A percentile compares a stretch with the other conserved stretches of the same genome.
These are phyloP conservation scores for Gastrolobium bilobum DNA, from an alignment of 306 rosid species.

Conservation along the genomic window DNA sequence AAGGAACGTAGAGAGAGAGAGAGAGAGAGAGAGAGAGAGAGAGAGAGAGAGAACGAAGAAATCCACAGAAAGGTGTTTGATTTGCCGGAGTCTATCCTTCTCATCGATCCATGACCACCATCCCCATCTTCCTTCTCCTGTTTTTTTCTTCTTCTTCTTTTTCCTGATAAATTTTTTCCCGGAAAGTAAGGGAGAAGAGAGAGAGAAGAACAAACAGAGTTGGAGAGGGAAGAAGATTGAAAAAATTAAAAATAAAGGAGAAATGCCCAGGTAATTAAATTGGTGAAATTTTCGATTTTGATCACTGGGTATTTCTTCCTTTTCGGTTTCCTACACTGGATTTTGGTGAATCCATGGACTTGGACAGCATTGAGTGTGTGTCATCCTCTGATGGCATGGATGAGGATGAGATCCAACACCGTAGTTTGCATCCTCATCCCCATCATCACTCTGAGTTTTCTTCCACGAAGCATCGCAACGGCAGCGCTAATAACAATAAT, in stretches of 20 bases:
- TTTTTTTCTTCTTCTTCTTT: slow-evolving; percentile 30
- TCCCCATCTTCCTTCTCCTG: slow-evolving; percentile 44
- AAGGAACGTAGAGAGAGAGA: slow-evolving; percentile 41
- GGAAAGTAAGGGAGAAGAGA: neutral
- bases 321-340: slow-evolving; percentile 18
- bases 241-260: neutral
- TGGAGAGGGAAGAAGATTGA: slow-evolving; percentile 16
- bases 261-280: slow-evolving; percentile 39
- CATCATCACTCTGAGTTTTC: slow-evolving; percentile 73
- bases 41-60: slow-evolving; percentile 48
- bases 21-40: slow-evolving; percentile 6
- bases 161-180: neutral
- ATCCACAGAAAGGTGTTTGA: slow-evolving; percentile 49
- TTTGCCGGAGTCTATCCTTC: slow-evolving; percentile 45
- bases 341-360: slow-evolving; percentile 59
- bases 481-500: slow-evolving; percentile 45
- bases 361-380: slow-evolving; percentile 83
- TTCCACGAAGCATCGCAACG: slow-evolving; percentile 67
- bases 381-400: slow-evolving; percentile 76
- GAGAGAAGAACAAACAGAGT: slow-evolving; percentile 10
- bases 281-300: slow-evolving; percentile 39
- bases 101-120: slow-evolving; percentile 45
- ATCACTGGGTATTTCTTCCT: slow-evolving; percentile 45
- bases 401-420: slow-evolving; percentile 83
- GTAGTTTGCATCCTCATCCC: slow-evolving; percentile 60